A percentile compares a stretch with the other conserved stretches of the same genome.
Conservation (phyloP, 1,284 basidiomycete genomes). For the Vanrija pseudolonga region DNA sequence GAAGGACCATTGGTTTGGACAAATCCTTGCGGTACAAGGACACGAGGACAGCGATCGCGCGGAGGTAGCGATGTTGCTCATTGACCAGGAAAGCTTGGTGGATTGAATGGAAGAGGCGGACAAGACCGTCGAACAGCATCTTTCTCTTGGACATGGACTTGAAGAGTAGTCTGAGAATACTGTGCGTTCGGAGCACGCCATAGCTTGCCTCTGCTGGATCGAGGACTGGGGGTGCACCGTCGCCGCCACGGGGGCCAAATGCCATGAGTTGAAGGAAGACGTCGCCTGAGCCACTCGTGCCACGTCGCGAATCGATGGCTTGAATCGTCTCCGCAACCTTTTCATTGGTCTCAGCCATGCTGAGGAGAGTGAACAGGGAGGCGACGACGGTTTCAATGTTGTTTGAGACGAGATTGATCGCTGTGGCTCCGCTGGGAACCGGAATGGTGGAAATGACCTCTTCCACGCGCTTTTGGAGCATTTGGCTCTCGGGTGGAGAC, state of each 20-base stretch:
- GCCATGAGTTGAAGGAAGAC: slow-evolving; percentile 10
- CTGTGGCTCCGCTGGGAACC: background rate
- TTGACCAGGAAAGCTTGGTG: slow-evolving; percentile 72
- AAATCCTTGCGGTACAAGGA: slow-evolving; percentile 60
- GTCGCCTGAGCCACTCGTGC: background rate
- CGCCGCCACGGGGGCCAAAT: background rate
- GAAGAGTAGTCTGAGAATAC: slow-evolving; percentile 5
- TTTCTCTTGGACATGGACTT: slow-evolving; percentile 1
- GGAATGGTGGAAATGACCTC: background rate
- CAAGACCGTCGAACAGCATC: slow-evolving; percentile 70
- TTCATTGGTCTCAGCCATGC: slow-evolving; percentile 7
- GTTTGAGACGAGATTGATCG: background rate
- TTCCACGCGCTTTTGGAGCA: too few species aligned
- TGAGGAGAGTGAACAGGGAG: slow-evolving; percentile 21
- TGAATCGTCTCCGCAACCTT: background rate
- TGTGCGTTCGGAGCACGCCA: slow-evolving; percentile 7
- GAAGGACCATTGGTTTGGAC: slow-evolving; percentile 58
- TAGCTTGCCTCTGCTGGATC: background rate
- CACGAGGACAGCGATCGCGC: slow-evolving; percentile 69
- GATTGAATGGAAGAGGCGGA: slow-evolving; percentile 66
- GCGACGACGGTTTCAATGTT: slow-evolving; percentile 23
- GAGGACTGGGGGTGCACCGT: background rate
- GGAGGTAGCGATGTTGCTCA: slow-evolving; percentile 74
- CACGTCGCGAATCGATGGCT: background rate
- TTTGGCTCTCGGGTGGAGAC: too few species aligned